A percentile compares a stretch with the other conserved stretches of the same genome.
phyloP scores from a whole-genome alignment of 345 rosid species.

The Adansonia digitata region DNA sequence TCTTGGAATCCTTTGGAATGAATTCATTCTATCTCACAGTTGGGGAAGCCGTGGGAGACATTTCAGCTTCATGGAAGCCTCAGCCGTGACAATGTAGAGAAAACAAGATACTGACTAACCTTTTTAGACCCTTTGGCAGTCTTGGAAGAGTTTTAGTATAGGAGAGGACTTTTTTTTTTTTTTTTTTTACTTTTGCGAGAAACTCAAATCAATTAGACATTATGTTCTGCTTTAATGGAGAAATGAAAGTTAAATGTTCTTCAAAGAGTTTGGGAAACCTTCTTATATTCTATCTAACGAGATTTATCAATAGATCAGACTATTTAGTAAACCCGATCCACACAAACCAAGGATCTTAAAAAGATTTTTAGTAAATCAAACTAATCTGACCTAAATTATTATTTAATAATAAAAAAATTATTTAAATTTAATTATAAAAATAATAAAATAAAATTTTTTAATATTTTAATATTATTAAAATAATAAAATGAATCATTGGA shows the following conservation, averaged over 20 bases:
- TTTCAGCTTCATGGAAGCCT: conserved; percentile 49
- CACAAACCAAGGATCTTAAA: too few species aligned
- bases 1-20: conserved; percentile 34
- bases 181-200: not conserved
- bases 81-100: conserved; percentile 27
- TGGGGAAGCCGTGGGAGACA: conserved; percentile 46
- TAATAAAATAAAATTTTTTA: too few species aligned
- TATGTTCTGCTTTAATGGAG: not conserved
- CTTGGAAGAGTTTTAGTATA: conserved; percentile 8
- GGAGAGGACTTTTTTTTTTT: conserved; percentile 1
- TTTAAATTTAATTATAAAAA: too few species aligned
- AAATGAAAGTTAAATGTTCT: not conserved
- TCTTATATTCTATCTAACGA: not conserved
- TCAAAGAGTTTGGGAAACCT: conserved; percentile 14
- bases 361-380: too few species aligned
- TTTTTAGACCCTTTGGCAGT: not conserved
- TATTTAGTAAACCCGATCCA: too few species aligned
- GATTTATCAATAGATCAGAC: too few species aligned
- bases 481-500: too few species aligned
- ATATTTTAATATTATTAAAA: too few species aligned
- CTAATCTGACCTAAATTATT: too few species aligned
- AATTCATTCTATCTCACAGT: conserved; percentile 56
- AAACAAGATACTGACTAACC: not conserved
- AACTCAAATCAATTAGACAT: not conserved
- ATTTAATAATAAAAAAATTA: too few species aligned